Conservation (phyloP, 805 yeast genomes). For the Myxozyma neotropica region DNA sequence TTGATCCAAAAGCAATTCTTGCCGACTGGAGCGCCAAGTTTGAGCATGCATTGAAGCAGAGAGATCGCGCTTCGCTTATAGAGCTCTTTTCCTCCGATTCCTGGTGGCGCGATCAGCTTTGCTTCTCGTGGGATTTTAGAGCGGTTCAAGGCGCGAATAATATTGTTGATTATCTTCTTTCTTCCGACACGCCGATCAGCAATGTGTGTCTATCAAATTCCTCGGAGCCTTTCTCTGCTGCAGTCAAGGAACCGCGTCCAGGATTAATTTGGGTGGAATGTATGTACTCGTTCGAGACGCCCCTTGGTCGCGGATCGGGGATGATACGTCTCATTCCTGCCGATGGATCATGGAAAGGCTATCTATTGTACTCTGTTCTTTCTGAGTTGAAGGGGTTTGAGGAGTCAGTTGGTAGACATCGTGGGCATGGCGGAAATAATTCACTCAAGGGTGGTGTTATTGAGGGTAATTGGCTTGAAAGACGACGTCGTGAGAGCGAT, state of each 20-base stretch:
- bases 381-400: background rate
- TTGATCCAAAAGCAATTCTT: background rate
- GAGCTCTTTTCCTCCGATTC: background rate
- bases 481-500: constrained; percentile 8
- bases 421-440: background rate
- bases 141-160: background rate
- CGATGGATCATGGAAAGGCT: background rate
- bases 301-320: background rate
- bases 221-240: background rate
- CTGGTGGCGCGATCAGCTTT: background rate
- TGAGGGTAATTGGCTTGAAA: background rate
- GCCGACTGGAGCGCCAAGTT: background rate
- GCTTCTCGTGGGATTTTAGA: background rate
- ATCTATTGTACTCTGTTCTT: background rate
- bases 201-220: background rate
- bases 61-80: background rate
- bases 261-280: background rate
- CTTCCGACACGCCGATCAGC: background rate
- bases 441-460: background rate
- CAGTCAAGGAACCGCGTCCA: background rate
- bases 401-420: background rate
- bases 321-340: background rate
- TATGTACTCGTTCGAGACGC: background rate
- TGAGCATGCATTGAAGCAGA: background rate
- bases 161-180: background rate